Conservation (phyloP, 1,284 basidiomycete species). For the Pisolithus thermaeus region DNA sequence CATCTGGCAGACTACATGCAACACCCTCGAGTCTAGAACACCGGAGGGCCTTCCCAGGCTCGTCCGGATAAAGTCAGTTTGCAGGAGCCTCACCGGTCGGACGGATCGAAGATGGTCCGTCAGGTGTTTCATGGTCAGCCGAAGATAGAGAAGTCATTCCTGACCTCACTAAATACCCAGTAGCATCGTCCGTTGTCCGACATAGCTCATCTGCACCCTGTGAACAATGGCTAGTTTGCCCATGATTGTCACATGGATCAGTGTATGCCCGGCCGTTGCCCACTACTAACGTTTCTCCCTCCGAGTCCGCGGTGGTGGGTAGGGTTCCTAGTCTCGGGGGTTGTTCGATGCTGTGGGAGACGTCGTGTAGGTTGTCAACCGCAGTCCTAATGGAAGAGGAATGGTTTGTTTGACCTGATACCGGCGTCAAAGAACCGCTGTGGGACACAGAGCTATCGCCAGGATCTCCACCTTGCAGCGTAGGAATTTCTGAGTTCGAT, state of each 20-base stretch:
- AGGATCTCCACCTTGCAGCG: conserved; percentile 8
- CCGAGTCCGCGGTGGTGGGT: conserved; percentile 14
- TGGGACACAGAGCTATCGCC: conserved; percentile 8
- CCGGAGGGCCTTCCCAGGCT: conserved; percentile 11
- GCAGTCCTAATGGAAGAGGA: conserved; percentile 21
- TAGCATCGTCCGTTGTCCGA: conserved; percentile 7
- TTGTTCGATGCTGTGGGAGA: conserved; percentile 23
- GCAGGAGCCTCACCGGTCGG: conserved; percentile 23
- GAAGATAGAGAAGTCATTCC: conserved; percentile 24
- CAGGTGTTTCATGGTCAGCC: conserved; percentile 20
- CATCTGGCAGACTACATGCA: conserved; percentile 2
- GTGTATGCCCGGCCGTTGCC: conserved; percentile 9
- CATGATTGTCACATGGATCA: conserved; percentile 5
- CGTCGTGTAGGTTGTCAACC: conserved; percentile 25
- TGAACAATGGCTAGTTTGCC: conserved; percentile 5
- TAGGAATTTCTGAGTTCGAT: conserved; percentile 5
- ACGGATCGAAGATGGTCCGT: conserved; percentile 22
- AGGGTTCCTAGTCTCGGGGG: conserved; percentile 10
- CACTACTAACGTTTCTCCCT: conserved; percentile 1
- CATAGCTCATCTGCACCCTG: conserved; percentile 5
- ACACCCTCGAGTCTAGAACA: conserved; percentile 6
- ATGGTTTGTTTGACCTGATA: conserved; percentile 32
- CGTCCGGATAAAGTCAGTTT: conserved; percentile 7
- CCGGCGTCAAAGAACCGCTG: conserved; percentile 24
- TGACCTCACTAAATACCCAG: conserved; percentile 16